Conservation (phyloP, 208 protist genomes). For the Leishmania tropica region DNA sequence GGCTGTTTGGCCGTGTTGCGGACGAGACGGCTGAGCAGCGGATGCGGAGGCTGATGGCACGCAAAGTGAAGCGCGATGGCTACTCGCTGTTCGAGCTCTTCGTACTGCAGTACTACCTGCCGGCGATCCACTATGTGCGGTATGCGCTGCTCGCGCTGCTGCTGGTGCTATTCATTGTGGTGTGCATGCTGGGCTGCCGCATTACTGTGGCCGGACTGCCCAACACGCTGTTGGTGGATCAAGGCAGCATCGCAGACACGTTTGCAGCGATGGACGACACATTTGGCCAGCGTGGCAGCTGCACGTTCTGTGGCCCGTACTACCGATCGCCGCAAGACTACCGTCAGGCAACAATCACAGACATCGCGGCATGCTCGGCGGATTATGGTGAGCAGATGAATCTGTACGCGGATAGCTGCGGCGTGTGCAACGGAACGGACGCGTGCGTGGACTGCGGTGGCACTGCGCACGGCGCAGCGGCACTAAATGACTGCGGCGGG, state of each 20-base stretch:
- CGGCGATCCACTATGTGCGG: conserved; percentile 19
- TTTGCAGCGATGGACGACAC: conserved; percentile 35
- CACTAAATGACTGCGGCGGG: conserved; percentile 28
- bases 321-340: conserved; percentile 26
- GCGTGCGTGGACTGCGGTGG: conserved; percentile 49
- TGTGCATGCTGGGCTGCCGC: conserved; percentile 29
- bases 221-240: conserved; percentile 27
- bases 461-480: conserved; percentile 14
- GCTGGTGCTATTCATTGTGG: conserved; percentile 26
- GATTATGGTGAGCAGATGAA: conserved; percentile 43
- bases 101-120: conserved; percentile 29
- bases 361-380: conserved; percentile 23
- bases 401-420: conserved; percentile 37
- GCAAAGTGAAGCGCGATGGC: conserved; percentile 37
- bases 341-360: conserved; percentile 9
- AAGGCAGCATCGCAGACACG: neutral
- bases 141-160: conserved; percentile 31
- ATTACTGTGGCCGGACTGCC: conserved; percentile 37
- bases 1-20: conserved; percentile 32
- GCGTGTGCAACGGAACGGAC: conserved; percentile 42
- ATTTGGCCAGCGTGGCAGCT: conserved; percentile 43
- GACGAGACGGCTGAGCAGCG: conserved; percentile 41
- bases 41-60: conserved; percentile 34
- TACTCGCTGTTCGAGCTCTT: conserved; percentile 53
- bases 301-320: conserved; percentile 51